Evolutionary conservation across 345 rosid genomes (phyloP).

Genomic region (Bruguiera sexangula): DNA sequence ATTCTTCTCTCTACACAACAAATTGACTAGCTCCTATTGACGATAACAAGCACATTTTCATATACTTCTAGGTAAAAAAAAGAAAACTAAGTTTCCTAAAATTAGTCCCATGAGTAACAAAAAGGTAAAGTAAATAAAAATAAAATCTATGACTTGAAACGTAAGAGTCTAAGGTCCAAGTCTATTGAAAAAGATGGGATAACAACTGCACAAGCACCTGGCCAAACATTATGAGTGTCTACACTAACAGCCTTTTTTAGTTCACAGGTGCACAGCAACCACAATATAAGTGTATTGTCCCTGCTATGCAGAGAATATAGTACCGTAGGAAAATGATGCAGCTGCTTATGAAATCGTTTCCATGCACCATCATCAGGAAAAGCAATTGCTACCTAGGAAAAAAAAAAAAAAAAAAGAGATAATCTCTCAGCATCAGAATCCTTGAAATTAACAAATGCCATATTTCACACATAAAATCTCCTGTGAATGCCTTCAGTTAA

Average conservation of each 20-base stretch:
- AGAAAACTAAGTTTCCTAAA: not conserved
- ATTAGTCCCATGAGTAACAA: not conserved
- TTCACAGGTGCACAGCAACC: not conserved
- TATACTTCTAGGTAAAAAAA: not conserved
- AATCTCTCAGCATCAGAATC: slow-evolving; percentile 1
- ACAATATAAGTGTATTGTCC: not conserved
- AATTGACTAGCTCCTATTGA: not conserved
- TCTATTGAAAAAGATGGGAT: too few relatives aligned
- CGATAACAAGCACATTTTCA: not conserved
- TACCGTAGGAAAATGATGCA: slow-evolving; percentile 96
- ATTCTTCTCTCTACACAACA: too few relatives aligned
- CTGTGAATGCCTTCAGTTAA: too few relatives aligned
- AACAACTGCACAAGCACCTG: not conserved
- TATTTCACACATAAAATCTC: not conserved
- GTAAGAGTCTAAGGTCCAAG: too few relatives aligned
- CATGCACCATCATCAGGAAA: slow-evolving; percentile 99
- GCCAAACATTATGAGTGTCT: not conserved
- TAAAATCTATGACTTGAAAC: too few relatives aligned
- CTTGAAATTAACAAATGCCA: not conserved
- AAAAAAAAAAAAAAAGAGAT: slow-evolving; percentile 10
- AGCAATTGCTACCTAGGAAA: slow-evolving; percentile 87
- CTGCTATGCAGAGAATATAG: not conserved
- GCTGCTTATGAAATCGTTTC: slow-evolving; percentile 94
- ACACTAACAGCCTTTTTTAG: not conserved
- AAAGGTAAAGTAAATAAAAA: not conserved